Evolutionary conservation across 1,284 basidiomycete species (phyloP), one percentile per base, ranked within the genome.

Genomic region (Puccinia novopanici): DNA sequence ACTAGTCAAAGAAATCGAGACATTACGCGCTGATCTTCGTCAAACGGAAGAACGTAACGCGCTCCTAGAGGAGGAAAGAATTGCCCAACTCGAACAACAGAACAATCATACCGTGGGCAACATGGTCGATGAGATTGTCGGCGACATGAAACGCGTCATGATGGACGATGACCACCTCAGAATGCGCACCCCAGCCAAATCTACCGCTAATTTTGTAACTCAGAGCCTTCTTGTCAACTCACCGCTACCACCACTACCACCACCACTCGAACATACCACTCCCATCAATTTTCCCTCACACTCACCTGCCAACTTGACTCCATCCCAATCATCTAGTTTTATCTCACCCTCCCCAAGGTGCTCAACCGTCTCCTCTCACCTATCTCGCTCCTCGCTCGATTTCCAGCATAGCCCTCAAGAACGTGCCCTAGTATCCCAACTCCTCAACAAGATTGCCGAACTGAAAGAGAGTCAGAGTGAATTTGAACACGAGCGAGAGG

Each of bases 371-470:
- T n/a, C n/a, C 45, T 40, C 65, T 22, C 45, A 68, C 30, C 52
- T 71, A n/a, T 50, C 54, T 3, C 65, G 67, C 12, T n/a, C 37
- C 15, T 70, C 76, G 19, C 24, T 50, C 19, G 54, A 71, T 6
- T 65, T 68, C 34, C 22, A 42, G 12, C 61, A 9, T 24, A 76
- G 57, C 15, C 63, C 83, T 13, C 73, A 76, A 13, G 88, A 92
- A 83, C 88, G 89, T 40, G 88, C 88, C 17, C 87, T 93, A 74
- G 89, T 94, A 19, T 87, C 89, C 0, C 91, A 92, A 84, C 88
- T 94, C 4, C 85, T 93, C 45, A 84, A 87, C n/a, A 94, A 93
- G 86, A 91, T 94, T 73, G 87, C 89, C 40, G 93, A 94, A 84
- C 87, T 94, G 0, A 91, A 93, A 84, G 88, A 91, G 80, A 89